phyloP scores from a whole-genome alignment of 768 basidiomycete species.

The Rhizopogon rudus region DNA sequence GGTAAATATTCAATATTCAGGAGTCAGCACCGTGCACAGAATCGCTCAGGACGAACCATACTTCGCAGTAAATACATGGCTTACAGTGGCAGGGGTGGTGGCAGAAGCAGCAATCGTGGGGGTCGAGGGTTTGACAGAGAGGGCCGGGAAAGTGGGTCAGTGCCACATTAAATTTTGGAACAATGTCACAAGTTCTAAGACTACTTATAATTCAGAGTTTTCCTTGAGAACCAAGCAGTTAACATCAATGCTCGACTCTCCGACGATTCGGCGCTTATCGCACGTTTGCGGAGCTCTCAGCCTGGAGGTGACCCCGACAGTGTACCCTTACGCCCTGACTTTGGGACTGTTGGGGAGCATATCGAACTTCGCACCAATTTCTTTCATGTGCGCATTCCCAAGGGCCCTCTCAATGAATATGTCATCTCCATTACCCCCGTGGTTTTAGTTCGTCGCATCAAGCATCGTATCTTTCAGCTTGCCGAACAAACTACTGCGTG shows the following conservation, averaged over 20 bases:
- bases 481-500: conserved; percentile 41
- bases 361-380: conserved; percentile 50
- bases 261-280: conserved; percentile 35
- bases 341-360: conserved; percentile 35
- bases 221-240: conserved; percentile 33
- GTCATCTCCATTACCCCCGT: conserved; percentile 36
- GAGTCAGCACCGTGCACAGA: too few relatives aligned
- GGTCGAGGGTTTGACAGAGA: conserved; percentile 28
- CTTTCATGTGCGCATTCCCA: conserved; percentile 44
- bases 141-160: conserved; percentile 35
- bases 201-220: conserved; percentile 28
- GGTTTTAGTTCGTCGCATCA: conserved; percentile 29
- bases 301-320: conserved; percentile 17
- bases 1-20: too few relatives aligned
- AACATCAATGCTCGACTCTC: conserved; percentile 50
- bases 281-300: conserved; percentile 24
- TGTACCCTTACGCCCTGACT: conserved; percentile 44
- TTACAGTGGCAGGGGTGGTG: conserved; percentile 8
- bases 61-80: too few relatives aligned
- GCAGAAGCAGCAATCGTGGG: conserved; percentile 24
- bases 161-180: background rate
- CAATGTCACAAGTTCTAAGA: conserved; percentile 1
- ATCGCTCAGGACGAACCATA: too few relatives aligned
- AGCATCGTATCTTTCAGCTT: conserved; percentile 43
- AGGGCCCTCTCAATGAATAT: conserved; percentile 44